A percentile compares a stretch with the other conserved stretches of the same genome.
Evolutionary conservation across 345 rosid genomes (phyloP).

Genomic region (Aquilaria malaccensis): DNA sequence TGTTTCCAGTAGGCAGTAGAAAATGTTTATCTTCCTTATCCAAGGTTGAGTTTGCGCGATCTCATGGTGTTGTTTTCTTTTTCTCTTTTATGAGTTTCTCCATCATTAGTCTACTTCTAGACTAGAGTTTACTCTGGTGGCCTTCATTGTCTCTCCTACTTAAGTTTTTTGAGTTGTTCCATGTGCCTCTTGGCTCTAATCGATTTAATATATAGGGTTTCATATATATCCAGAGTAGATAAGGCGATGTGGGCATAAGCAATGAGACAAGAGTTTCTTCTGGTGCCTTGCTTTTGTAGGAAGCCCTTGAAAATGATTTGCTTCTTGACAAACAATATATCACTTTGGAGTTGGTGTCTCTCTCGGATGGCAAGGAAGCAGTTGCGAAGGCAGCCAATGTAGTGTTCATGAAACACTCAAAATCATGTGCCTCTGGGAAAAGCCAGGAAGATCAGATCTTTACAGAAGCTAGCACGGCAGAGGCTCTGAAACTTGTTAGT

Average conservation of each 20-base stretch:
- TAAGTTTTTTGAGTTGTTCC: not conserved
- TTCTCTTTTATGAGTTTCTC: not conserved
- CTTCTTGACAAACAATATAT: conserved; percentile 22
- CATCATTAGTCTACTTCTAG: not conserved
- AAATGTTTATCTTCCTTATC: too few relatives aligned
- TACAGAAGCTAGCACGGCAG: conserved; percentile 60
- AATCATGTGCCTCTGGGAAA: conserved; percentile 24
- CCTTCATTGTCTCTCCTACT: too few relatives aligned
- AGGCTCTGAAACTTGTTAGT: conserved; percentile 70
- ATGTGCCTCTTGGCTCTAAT: not conserved
- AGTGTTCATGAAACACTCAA: conserved; percentile 43
- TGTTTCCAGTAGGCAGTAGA: too few relatives aligned
- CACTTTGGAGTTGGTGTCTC: conserved; percentile 62
- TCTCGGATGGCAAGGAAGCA: conserved; percentile 79
- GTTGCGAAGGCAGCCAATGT: conserved; percentile 79
- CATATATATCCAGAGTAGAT: not conserved
- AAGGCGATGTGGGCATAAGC: not conserved
- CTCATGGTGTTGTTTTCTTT: not conserved
- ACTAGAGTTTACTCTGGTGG: not conserved
- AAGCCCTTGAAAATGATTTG: conserved; percentile 26
- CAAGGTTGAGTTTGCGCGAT: too few relatives aligned
- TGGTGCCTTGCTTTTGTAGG: conserved; percentile 26
- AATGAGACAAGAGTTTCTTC: conserved; percentile 5
- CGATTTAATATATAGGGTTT: too few relatives aligned
- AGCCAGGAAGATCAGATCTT: conserved; percentile 40